Percentiles rank a stretch among this genome's conserved stretches.
Evolutionary conservation across 345 rosid genomes (phyloP).

Genomic region (Lepidium sativum): DNA sequence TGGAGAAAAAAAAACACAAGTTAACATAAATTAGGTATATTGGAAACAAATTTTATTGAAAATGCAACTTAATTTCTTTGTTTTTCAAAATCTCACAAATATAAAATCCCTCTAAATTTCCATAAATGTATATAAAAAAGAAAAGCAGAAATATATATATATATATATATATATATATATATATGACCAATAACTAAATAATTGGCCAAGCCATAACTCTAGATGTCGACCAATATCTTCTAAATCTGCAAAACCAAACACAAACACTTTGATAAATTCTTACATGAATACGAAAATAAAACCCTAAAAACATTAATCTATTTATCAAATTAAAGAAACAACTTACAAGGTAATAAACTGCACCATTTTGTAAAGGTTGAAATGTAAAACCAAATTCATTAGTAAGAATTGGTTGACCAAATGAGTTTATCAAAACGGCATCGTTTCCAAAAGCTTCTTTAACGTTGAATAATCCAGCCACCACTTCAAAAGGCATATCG

Average conservation of each 20-base stretch:
- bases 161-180: no score
- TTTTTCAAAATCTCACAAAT: background rate
- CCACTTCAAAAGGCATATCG: slow-evolving; percentile 64
- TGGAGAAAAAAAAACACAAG: no score
- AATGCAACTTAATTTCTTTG: background rate
- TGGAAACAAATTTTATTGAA: background rate
- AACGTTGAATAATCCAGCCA: slow-evolving; percentile 56
- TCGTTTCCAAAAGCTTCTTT: slow-evolving; percentile 77
- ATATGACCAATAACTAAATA: background rate
- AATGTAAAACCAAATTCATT: slow-evolving; percentile 77
- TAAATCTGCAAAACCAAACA: slow-evolving; percentile 23
- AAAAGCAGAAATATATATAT: no score
- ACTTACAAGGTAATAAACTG: slow-evolving; percentile 58
- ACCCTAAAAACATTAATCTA: background rate
- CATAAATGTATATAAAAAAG: background rate
- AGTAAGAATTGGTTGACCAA: slow-evolving; percentile 69
- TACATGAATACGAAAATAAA: background rate
- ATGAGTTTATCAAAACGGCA: slow-evolving; percentile 54
- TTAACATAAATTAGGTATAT: background rate
- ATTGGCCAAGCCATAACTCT: background rate
- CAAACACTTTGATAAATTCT: background rate
- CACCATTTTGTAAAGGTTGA: slow-evolving; percentile 72
- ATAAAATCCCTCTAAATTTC: background rate
- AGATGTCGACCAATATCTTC: background rate
- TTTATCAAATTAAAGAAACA: background rate